Base-by-base conservation (phyloP, 2,329 filamentous ascomycete genomes). In the Cephalotrichum gorgonifer region DNA sequence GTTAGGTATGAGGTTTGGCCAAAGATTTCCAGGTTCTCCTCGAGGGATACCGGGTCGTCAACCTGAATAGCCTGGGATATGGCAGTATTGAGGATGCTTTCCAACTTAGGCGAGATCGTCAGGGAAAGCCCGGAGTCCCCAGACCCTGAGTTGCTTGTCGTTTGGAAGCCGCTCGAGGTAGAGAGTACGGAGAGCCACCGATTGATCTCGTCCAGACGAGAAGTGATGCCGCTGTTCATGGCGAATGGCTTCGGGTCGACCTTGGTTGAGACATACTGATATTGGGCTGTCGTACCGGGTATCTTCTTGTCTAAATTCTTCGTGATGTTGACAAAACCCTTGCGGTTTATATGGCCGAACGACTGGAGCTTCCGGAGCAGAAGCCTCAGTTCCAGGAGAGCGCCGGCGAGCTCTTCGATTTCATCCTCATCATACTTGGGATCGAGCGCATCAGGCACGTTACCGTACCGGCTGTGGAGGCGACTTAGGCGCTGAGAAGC, bases 291-390 rank as follows among this genome's bases (percentile, higher is more conserved):
- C 3, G 82, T 79, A 43, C 79, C 76, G 1, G 85, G 76, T 3
- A 96, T 79, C 69, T 95, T 96, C 71, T 98, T 98, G 68, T 98
- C 93, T 43, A 96, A 73, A 68, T 98, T 98, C 73, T 98, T 98
- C 47, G 93, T 95, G 65, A 98, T 98, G 71, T 98, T 98, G 64
- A 94, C 81, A 60, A 98, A 98, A 2, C 93, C 93, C 54, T 88
- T 78, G 47, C 90, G 81, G 65, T 98, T 98, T 60, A 97, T 91
- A 68, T 97, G 91, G 45, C 90, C 91, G 63, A 97, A 98, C 90
- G 90, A 97, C 64, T 95, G 87, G 47, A 98, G 73, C 60, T 97
- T 97, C 52, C 93, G 79, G 56, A 97, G 69, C 62, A 94, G 87
- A 47, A 83, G 85, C 50, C 93, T 81, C 52, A 97, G 74, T 66